A percentile compares a stretch with the other conserved stretches of the same genome.
These are phyloP conservation scores for Acrocalymma vagum DNA, from an alignment of 2,329 filamentous ascomycete species.

Conservation along the genomic window DNA sequence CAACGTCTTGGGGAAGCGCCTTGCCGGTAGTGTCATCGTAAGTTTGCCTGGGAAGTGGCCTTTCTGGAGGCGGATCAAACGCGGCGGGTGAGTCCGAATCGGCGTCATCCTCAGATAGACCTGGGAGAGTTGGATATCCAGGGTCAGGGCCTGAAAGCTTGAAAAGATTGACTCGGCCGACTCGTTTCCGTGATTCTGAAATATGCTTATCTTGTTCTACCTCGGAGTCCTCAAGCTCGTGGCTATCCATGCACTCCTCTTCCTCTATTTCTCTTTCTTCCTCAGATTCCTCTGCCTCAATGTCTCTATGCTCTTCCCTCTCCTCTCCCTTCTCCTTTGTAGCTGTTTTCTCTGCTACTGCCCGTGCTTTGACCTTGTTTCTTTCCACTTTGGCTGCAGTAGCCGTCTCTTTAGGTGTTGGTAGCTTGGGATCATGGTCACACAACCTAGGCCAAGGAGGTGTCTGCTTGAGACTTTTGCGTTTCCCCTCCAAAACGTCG, in stretches of 20 bases:
- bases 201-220: neutral
- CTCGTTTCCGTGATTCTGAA: conserved; percentile 7
- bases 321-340: conserved; percentile 25
- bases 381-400: no score
- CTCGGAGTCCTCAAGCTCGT: conserved; percentile 26
- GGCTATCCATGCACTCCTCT: conserved; percentile 35
- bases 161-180: conserved; percentile 32
- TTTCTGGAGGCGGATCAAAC: conserved; percentile 15
- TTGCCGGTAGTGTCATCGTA: neutral
- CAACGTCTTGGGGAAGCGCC: conserved; percentile 4
- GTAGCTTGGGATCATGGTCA: conserved; percentile 64
- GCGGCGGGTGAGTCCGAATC: conserved; percentile 4
- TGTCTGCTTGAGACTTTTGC: conserved; percentile 70
- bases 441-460: conserved; percentile 75
- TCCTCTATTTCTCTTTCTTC: conserved; percentile 46
- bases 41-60: neutral
- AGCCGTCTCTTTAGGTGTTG: conserved; percentile 15
- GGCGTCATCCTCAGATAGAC: neutral
- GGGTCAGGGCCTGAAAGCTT: conserved; percentile 22
- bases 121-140: conserved; percentile 25
- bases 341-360: conserved; percentile 13
- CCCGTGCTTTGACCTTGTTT: conserved; percentile 11
- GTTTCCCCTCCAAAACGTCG: conserved; percentile 73
- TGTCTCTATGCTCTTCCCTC: conserved; percentile 24
- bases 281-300: conserved; percentile 31